Base-by-base conservation (phyloP, 2,329 filamentous ascomycete genomes). In the Alternaria panax region DNA sequence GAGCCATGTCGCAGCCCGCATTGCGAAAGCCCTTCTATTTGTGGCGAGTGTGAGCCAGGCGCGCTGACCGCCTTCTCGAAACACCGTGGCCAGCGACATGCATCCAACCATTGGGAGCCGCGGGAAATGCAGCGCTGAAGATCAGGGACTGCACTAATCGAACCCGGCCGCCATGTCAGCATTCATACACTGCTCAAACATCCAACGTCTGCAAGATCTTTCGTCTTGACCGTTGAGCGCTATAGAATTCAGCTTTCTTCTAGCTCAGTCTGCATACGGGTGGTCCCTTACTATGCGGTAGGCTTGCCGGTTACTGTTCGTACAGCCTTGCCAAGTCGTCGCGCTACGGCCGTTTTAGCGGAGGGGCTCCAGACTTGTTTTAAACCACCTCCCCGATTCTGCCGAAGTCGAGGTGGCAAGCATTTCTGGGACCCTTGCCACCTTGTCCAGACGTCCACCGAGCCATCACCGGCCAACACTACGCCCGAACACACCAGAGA, bases 271-370 rank as follows among this genome's bases (percentile, higher is more conserved):
- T 27, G 25, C 18, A 14, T 38, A 40, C 32, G 38, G 38, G 27
- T 28, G 32, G 51, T 55, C 41, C 25, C 38, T 36, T 51, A 40
- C 61, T 34, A 53, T 52, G 53, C 51, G 48, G 62, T 58, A 65
- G 50, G 30, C 54, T 48, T 63, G 54, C 60, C 56, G 59, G 51
- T 43, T 56, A 56, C 59, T 65, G 51, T 60, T 66, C 50, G 62
- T 54, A 40, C 45, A 64, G 59, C 60, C 60, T 40, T 62, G 64
- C 59, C 60, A 47, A 59, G 46, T 46, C 47, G 52, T 45, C 38
- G 54, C 70, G 67, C 72, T 73, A 70, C 70, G 66, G 68, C 65
- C 60, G 60, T 61, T 41, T 41, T 51, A 63, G 59, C 68, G 67
- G 69, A 72, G 59, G 64, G 59, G 64, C 64, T 69, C 68, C 63